Conservation (phyloP, 202 grass and related monocot genomes). For the Carex sylvatica region DNA sequence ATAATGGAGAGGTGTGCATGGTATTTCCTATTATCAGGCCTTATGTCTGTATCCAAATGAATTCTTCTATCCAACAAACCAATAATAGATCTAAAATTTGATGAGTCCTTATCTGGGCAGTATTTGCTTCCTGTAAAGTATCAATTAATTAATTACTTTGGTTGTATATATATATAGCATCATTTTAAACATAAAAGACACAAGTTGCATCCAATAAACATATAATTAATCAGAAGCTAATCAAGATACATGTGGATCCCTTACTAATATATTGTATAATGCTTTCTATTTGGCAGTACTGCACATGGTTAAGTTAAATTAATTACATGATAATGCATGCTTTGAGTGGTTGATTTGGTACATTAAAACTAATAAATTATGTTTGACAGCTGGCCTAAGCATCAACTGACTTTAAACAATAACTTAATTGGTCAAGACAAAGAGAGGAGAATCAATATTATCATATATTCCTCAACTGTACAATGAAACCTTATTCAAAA, state of each 20-base stretch:
- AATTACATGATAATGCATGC: not conserved
- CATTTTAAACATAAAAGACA: not conserved
- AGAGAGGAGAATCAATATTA: not conserved
- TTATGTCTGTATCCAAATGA: conserved; percentile 61
- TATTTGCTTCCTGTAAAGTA: conserved; percentile 43
- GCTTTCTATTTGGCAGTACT: not conserved
- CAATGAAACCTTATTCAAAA: no score
- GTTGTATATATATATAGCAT: not conserved
- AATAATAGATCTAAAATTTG: conserved; percentile 43
- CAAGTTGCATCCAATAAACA: not conserved
- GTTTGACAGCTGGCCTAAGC: not conserved
- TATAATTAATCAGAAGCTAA: not conserved
- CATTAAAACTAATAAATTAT: not conserved
- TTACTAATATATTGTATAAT: not conserved
- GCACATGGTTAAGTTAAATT: not conserved
- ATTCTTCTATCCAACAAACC: conserved; percentile 58
- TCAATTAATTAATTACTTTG: not conserved
- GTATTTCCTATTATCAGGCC: conserved; percentile 43
- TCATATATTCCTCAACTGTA: not conserved
- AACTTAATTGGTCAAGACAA: not conserved
- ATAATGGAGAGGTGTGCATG: conserved; percentile 66
- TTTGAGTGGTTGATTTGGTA: not conserved
- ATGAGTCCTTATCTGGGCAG: conserved; percentile 38
- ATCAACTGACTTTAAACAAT: not conserved
- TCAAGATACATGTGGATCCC: not conserved